phyloP scores from a whole-genome alignment of 805 yeast genomes.

The Clavispora phyllophila region DNA sequence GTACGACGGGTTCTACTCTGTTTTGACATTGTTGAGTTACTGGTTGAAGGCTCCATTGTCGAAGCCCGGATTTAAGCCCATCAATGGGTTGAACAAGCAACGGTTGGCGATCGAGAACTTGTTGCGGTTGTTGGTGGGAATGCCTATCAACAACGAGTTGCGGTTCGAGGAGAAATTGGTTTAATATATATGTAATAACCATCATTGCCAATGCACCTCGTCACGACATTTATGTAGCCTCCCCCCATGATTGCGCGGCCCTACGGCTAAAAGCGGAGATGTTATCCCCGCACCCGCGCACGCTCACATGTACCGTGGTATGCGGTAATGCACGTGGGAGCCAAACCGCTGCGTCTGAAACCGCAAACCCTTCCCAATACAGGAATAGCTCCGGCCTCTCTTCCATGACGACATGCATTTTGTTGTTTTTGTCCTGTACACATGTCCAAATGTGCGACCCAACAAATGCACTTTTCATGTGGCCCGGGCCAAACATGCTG shows the following conservation, averaged over 20 bases:
- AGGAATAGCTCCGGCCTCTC: too few species aligned
- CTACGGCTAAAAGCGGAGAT: neutral
- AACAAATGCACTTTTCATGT: neutral
- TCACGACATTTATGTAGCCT: neutral
- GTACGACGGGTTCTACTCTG: slow-evolving; percentile 72
- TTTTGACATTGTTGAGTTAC: slow-evolving; percentile 80
- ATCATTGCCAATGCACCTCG: neutral
- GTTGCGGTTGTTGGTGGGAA: slow-evolving; percentile 82
- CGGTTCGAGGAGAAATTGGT: slow-evolving; percentile 87
- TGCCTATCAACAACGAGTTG: slow-evolving; percentile 85
- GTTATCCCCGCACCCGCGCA: neutral
- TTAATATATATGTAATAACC: too few species aligned
- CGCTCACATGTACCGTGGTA: too few species aligned
- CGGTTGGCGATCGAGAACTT: slow-evolving; percentile 89
- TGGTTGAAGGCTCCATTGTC: slow-evolving; percentile 97
- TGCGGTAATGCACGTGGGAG: too few species aligned
- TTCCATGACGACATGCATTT: too few species aligned
- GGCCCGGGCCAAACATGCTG: neutral
- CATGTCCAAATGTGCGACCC: too few species aligned
- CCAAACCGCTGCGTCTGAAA: too few species aligned
- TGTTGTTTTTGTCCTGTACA: too few species aligned
- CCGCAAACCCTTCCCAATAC: too few species aligned
- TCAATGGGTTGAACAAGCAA: slow-evolving; percentile 93
- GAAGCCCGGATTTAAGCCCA: slow-evolving; percentile 83
- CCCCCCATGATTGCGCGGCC: too few species aligned